Percentiles rank a stretch among this genome's conserved stretches.
Conservation (phyloP, 106 monocot genomes). For the Dendrobium nobile region DNA sequence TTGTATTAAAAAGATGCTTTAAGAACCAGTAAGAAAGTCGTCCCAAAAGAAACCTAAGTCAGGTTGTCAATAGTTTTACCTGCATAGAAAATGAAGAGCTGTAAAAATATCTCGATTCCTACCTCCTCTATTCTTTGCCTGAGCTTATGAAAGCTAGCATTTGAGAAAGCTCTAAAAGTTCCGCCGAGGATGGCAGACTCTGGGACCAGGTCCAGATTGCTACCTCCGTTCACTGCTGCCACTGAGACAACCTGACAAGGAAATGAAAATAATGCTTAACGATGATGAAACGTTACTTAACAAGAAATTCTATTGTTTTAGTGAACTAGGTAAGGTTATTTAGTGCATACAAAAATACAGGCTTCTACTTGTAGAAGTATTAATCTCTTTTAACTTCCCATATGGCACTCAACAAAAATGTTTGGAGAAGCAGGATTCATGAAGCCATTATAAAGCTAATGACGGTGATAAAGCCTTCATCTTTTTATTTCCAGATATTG, state of each 20-base stretch:
- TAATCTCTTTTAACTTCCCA: background rate
- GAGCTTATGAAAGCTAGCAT: constrained; percentile 53
- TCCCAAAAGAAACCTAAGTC: too few relatives aligned
- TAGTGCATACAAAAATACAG: background rate
- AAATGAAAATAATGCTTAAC: background rate
- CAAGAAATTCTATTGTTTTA: background rate
- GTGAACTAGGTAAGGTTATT: too few relatives aligned
- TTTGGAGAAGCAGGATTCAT: background rate
- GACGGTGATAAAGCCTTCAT: too few relatives aligned
- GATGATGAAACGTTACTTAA: background rate
- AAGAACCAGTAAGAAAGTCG: too few relatives aligned
- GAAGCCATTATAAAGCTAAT: background rate
- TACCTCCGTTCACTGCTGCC: constrained; percentile 41
- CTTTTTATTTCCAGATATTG: too few relatives aligned
- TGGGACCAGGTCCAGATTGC: constrained; percentile 26
- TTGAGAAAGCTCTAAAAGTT: constrained; percentile 76
- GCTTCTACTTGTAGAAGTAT: background rate
- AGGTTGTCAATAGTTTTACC: background rate
- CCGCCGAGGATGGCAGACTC: constrained; percentile 50
- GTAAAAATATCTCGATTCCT: background rate
- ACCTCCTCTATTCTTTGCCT: constrained; percentile 73
- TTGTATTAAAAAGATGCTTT: too few relatives aligned
- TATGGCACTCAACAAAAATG: background rate
- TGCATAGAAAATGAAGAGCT: background rate
- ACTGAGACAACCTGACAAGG: constrained; percentile 68